Base-by-base conservation (phyloP, 2,329 filamentous ascomycete genomes). In the Ceratocystis cacaofunesta region DNA sequence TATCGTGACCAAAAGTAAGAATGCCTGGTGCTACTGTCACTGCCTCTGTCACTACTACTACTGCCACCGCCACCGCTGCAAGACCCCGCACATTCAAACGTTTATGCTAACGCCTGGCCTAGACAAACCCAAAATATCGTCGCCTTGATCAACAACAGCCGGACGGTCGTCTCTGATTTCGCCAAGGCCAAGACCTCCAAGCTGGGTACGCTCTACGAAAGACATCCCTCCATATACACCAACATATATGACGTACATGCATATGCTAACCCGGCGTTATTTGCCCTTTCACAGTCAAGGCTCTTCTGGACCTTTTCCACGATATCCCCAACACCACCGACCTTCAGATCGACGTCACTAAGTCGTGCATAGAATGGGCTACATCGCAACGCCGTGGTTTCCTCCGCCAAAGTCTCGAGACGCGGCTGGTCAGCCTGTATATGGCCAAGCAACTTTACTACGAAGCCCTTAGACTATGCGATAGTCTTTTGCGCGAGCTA, bases 301-400 rank as follows among this genome's bases (percentile, higher is more conserved):
- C 96, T 78, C 85, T 99, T 30, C 88, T 99, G 75, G 94, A 99
- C 76, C 86, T 96, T 75, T 94, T 97, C 81, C 85, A 89, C 72
- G 84, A 88, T 72, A 96, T 97, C 71, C 94, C 95, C 72, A 88
- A 96, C 78, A 94, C 90, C 71, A 88, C 88, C 79, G 94, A 99
- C 75, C 89, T 87, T 74, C 94, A 99, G 79, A 91, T 96, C 75
- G 80, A 86, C 75, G 90, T 96, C 72, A 99, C 94, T 73, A 96
- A 96, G 78, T 96, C 94, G 78, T 97, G 91, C 80, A 99, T 99
- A 85, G 92, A 97, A 79, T 99, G 94, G 94, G 94, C 94, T 61
- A 90, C 92, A 65, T 89, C 90, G 63, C 91, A 97, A 79, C 89
- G 92, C 71, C 88, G 94, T 73, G 90, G 90, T 68, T 99, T 99